phyloP scores from a whole-genome alignment of 2,329 filamentous ascomycete species.

The Canariomyces notabilis region DNA sequence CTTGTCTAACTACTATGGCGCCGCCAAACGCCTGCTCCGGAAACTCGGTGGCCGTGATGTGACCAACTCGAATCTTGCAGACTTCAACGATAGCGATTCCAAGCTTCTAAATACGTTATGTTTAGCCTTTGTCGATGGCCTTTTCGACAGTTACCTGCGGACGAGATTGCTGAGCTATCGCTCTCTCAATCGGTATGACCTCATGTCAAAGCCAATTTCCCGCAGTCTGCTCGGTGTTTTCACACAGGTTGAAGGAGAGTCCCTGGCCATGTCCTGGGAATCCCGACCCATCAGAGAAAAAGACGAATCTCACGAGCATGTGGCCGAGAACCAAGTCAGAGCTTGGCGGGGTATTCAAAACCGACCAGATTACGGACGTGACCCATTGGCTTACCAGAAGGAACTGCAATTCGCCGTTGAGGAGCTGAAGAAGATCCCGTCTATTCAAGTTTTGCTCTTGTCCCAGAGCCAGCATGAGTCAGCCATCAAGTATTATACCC shows the following conservation, averaged over 20 bases:
- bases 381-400: slow-evolving; percentile 48
- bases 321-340: slow-evolving; percentile 35
- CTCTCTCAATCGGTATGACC: slow-evolving; percentile 40
- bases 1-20: slow-evolving; percentile 42
- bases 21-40: slow-evolving; percentile 46
- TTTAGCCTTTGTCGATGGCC: slow-evolving; percentile 49
- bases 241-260: slow-evolving; percentile 53
- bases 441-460: slow-evolving; percentile 49
- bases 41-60: slow-evolving; percentile 47
- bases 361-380: slow-evolving; percentile 36
- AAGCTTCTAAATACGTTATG: slow-evolving; percentile 48
- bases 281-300: slow-evolving; percentile 33
- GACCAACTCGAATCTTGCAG: slow-evolving; percentile 40
- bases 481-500: slow-evolving; percentile 44
- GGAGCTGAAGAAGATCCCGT: slow-evolving; percentile 46
- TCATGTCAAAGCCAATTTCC: slow-evolving; percentile 27
- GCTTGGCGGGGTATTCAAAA: slow-evolving; percentile 44
- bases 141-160: slow-evolving; percentile 43
- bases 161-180: slow-evolving; percentile 40
- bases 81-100: slow-evolving; percentile 42
- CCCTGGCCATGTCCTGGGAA: slow-evolving; percentile 45
- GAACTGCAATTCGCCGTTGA: slow-evolving; percentile 46
- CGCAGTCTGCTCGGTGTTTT: slow-evolving; percentile 51
- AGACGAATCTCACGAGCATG: slow-evolving; percentile 32
- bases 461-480: slow-evolving; percentile 51